These are phyloP conservation scores for Penicillium sp. DNA, from an alignment of 2,329 filamentous ascomycete species.

Conservation along the genomic window DNA sequence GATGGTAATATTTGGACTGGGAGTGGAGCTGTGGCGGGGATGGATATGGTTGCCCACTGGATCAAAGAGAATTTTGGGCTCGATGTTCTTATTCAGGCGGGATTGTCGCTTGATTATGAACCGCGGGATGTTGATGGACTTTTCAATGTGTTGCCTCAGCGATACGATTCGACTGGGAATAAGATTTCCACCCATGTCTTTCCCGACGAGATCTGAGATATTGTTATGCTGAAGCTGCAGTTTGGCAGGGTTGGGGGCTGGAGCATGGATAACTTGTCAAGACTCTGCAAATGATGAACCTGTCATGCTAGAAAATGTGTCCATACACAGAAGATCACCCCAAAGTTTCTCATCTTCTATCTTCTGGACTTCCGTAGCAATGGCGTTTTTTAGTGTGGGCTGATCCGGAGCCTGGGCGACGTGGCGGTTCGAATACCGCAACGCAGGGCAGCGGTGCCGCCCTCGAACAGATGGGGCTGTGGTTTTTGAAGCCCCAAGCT, in stretches of 20 bases:
- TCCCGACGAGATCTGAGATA: constrained; percentile 1
- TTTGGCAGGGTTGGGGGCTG: not conserved
- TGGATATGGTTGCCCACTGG: constrained; percentile 48
- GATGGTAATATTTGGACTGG: constrained; percentile 52
- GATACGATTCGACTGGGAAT: constrained; percentile 31
- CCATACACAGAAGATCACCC: constrained; percentile 8
- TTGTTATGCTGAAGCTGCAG: not conserved
- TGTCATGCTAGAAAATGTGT: constrained; percentile 4
- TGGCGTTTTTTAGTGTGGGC: not conserved
- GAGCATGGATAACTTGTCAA: not conserved
- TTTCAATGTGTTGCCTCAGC: constrained; percentile 28
- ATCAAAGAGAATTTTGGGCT: constrained; percentile 38
- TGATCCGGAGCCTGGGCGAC: constrained; percentile 7
- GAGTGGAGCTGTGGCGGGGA: constrained; percentile 48
- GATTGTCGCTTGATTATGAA: not conserved
- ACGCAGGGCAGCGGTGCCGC: constrained; percentile 17
- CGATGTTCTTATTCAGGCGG: constrained; percentile 18
- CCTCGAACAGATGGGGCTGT: constrained; percentile 5
- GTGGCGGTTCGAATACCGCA: constrained; percentile 13
- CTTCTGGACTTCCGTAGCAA: constrained; percentile 7
- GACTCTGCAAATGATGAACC: not conserved
- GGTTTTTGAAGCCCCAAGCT: not conserved
- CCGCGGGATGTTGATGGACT: constrained; percentile 31
- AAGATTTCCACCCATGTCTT: constrained; percentile 31
- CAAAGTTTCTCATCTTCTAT: constrained; percentile 12